These are phyloP conservation scores for Andrographis paniculata DNA, from an alignment of 305 asterid species.

Conservation along the genomic window DNA sequence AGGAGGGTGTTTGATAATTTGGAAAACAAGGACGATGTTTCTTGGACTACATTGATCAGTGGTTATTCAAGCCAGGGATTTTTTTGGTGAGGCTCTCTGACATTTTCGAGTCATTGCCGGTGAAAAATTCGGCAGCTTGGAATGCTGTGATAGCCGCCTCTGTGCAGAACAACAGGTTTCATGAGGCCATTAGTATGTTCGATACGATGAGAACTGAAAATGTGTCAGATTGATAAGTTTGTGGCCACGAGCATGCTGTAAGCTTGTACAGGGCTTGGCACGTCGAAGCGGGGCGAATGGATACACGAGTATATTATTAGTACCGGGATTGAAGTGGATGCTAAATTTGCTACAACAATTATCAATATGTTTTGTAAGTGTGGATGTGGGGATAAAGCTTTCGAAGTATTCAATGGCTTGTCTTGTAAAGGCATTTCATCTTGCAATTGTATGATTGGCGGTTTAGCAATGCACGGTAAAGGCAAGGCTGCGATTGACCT, in stretches of 20 bases:
- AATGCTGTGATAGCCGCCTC: constrained; percentile 9
- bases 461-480: constrained; percentile 60
- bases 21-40: constrained; percentile 49
- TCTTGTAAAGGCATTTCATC: constrained; percentile 40
- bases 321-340: constrained; percentile 28
- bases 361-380: constrained; percentile 59
- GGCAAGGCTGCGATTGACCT: constrained; percentile 49
- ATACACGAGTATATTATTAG: constrained; percentile 30
- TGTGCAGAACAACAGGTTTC: too few species aligned
- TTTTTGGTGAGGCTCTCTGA: constrained; percentile 23
- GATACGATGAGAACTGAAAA: constrained; percentile 13
- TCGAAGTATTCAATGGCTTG: constrained; percentile 33
- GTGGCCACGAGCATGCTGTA: constrained; percentile 47
- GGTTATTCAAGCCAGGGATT: constrained; percentile 39
- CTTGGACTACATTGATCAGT: constrained; percentile 82
- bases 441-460: constrained; percentile 69
- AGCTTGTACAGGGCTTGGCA: constrained; percentile 54
- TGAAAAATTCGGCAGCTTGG: too few species aligned
- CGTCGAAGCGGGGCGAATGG: constrained; percentile 55
- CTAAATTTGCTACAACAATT: constrained; percentile 38
- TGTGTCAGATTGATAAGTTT: too few species aligned
- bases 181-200: constrained; percentile 38
- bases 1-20: constrained; percentile 43
- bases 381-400: constrained; percentile 45
- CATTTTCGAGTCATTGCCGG: not conserved